Evolutionary conservation across 2,329 filamentous ascomycete genomes (phyloP), one percentile per base, ranked within the genome.

Genomic region (Botrytis byssoidea): DNA sequence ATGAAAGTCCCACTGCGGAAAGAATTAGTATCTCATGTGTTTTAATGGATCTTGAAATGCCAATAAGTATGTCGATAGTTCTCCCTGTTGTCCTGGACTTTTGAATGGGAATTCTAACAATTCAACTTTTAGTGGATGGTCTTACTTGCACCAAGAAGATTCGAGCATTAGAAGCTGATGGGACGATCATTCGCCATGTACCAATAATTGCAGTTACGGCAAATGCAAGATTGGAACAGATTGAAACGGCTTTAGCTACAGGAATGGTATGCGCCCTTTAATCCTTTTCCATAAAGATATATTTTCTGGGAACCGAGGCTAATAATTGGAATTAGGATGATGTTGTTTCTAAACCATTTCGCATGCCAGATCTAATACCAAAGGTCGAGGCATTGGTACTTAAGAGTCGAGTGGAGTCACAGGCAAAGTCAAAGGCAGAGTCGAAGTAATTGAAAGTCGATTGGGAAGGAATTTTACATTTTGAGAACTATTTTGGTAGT

Each of bases 161-260:
- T 71, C 87, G 93, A 29, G 87, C 91, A 74, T 84, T 93, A 29
- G 91, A 95, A 80, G 83, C 83, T 67, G 85, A 88, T 71, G 89
- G 89, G 3, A 88, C 85, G 46, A 87, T 93, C 66, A 84, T 86
- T 29, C 83, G 85, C 68, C 91, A 93, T 78, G 88, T 93, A n/a
- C 91, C 92, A 3, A 92, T 93, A 77, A 92, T 94, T 77, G 92
- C 91, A n/a, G 91, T 93, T n/a, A 95, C 92, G 55, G 93, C 93
- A 3, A 95, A 95, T 81, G 92, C 92, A 55, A 85, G 93, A 79
- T 87, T 88, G 7, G 91, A 93, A 83, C 92, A 95, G 82, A 91
- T 93, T 74, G 86, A 88, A 77, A 90, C 87, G 76, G 92, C 93
- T 71, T 88, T 92, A 79, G 85, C 88, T 72, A 91, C 91, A 35